Percentiles rank a stretch among this genome's conserved stretches.
Conservation (phyloP, 768 basidiomycete genomes). For the Auriculariales sp. region DNA sequence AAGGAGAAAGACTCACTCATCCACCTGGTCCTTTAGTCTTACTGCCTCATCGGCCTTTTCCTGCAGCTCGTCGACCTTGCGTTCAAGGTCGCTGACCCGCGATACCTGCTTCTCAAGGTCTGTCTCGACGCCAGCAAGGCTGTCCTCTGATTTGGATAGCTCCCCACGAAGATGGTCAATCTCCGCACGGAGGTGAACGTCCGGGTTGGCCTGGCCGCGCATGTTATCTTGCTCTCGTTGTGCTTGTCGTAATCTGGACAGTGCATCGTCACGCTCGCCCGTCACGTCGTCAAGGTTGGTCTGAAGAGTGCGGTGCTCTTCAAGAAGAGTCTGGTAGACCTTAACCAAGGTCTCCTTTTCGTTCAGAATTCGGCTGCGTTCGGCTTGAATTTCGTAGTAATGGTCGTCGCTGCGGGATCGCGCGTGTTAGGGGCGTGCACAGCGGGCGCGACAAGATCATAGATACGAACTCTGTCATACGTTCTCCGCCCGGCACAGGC, state of each 20-base stretch:
- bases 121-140: slow-evolving; percentile 64
- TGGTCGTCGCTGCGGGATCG: slow-evolving; percentile 76
- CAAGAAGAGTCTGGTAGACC: slow-evolving; percentile 57
- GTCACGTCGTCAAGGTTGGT: slow-evolving; percentile 61
- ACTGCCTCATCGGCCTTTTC: slow-evolving; percentile 59
- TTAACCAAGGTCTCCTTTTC: slow-evolving; percentile 84
- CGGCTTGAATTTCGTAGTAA: slow-evolving; percentile 74
- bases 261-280: slow-evolving; percentile 66
- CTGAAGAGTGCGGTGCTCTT: slow-evolving; percentile 64
- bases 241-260: slow-evolving; percentile 44
- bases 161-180: slow-evolving; percentile 69
- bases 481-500: slow-evolving; percentile 36
- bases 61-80: slow-evolving; percentile 72
- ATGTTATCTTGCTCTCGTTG: slow-evolving; percentile 40
- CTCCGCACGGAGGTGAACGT: slow-evolving; percentile 64
- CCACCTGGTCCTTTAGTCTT: slow-evolving; percentile 81
- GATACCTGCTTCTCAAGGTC: slow-evolving; percentile 70
- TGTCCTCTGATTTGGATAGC: slow-evolving; percentile 61
- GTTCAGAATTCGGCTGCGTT: slow-evolving; percentile 55
- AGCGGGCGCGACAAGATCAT: not conserved
- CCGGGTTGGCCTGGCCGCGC: slow-evolving; percentile 52
- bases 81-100: slow-evolving; percentile 56
- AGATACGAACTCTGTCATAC: slow-evolving; percentile 64
- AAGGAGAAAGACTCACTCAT: slow-evolving; percentile 50
- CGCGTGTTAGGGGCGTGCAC: not conserved